phyloP scores from a whole-genome alignment of 176 grass and related monocot genomes.

The Rhynchospora tenuis region DNA sequence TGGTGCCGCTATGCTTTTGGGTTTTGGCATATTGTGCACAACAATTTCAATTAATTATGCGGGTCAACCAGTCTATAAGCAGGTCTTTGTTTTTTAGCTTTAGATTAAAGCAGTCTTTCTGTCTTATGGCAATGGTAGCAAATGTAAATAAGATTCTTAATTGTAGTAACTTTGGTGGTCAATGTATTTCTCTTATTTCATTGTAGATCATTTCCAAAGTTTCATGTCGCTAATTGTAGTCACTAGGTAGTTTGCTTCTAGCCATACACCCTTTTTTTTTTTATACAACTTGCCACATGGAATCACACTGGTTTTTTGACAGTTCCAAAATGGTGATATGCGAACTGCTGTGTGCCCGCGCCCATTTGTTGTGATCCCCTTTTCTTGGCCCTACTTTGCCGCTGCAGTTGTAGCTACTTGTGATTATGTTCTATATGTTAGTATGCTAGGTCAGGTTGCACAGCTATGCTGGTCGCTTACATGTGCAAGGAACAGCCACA shows the following conservation, averaged over 20 bases:
- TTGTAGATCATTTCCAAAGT: neutral
- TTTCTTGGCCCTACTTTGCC: neutral
- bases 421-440: too few relatives aligned
- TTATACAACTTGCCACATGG: neutral
- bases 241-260: too few relatives aligned
- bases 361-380: neutral
- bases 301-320: neutral
- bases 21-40: neutral
- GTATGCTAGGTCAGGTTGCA: too few relatives aligned
- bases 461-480: too few relatives aligned
- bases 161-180: neutral
- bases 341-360: neutral
- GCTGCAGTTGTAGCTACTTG: neutral
- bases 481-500: too few relatives aligned
- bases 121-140: neutral
- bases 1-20: neutral
- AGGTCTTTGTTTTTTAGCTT: conserved; percentile 6
- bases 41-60: neutral
- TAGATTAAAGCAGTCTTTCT: neutral
- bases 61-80: neutral
- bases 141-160: conserved; percentile 21
- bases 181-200: neutral
- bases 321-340: neutral
- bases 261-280: neutral
- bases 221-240: neutral